Evolutionary conservation across 2,329 filamentous ascomycete genomes (phyloP).

Genomic region (Aspergillus carbonarius): DNA sequence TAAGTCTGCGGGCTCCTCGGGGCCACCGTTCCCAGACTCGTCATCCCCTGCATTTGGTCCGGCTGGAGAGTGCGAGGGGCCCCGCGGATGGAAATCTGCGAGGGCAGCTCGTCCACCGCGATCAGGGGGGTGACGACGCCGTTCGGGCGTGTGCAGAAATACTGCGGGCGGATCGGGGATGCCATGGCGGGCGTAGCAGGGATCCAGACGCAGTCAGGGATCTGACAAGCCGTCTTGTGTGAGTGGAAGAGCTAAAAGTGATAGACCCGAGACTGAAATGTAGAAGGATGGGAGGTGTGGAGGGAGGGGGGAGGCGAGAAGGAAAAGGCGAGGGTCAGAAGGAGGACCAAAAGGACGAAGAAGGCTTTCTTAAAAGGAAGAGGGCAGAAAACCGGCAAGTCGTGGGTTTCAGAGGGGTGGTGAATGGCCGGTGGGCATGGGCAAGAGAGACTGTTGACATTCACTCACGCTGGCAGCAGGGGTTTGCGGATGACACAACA

Average conservation of each 20-base stretch:
- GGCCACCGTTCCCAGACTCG: conserved; percentile 37
- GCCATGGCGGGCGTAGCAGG: conserved; percentile 17
- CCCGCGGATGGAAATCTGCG: conserved; percentile 36
- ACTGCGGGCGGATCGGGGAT: conserved; percentile 36
- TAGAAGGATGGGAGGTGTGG: background rate
- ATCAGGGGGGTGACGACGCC: conserved; percentile 44
- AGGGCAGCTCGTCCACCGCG: conserved; percentile 47
- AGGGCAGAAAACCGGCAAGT: conserved; percentile 12
- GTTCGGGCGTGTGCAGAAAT: conserved; percentile 44
- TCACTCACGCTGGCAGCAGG: conserved; percentile 11
- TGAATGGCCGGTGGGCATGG: conserved; percentile 8
- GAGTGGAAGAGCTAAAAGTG: background rate
- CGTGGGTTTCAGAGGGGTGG: conserved; percentile 4
- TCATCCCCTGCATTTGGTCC: conserved; percentile 45
- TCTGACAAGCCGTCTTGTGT: background rate
- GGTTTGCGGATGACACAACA: conserved; percentile 5
- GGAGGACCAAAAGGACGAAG: conserved; percentile 7
- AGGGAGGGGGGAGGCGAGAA: background rate
- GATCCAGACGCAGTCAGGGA: background rate
- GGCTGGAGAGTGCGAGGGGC: conserved; percentile 36
- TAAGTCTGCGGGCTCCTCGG: conserved; percentile 33
- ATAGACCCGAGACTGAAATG: background rate
- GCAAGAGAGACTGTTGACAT: conserved; percentile 9
- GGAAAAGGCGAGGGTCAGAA: conserved; percentile 6
- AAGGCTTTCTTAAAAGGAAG: conserved; percentile 10